A percentile compares a stretch with the other conserved stretches of the same genome.
Evolutionary conservation across 148 eudicot genomes (phyloP).

Genomic region (Dysphania ambrosioides): DNA sequence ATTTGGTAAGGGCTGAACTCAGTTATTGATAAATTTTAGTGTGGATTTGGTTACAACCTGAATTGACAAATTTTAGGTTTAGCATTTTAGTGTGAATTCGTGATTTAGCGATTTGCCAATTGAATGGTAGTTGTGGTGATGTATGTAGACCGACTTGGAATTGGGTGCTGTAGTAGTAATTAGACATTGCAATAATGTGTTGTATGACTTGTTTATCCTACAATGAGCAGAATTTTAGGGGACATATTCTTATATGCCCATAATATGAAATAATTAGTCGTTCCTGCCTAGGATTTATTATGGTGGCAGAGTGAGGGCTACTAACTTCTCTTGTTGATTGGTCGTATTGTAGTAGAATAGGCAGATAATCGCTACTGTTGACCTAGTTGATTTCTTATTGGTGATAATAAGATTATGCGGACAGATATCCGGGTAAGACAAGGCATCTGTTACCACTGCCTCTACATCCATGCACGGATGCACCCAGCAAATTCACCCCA

Average conservation of each 20-base stretch:
- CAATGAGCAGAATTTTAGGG: neutral
- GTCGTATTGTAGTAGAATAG: neutral
- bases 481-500: constrained; percentile 33
- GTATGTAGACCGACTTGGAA: no score
- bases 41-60: no score
- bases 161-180: no score
- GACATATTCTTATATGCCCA: neutral
- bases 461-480: constrained; percentile 20
- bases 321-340: neutral
- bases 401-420: constrained; percentile 15
- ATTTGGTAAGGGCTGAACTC: no score
- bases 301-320: neutral
- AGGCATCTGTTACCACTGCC: constrained; percentile 26
- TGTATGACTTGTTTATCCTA: neutral
- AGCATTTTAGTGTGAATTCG: no score
- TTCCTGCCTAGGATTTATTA: neutral
- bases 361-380: neutral
- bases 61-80: no score
- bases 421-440: constrained; percentile 91
- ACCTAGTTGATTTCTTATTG: neutral
- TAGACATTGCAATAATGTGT: no score
- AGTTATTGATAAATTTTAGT: no score
- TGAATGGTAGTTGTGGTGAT: no score
- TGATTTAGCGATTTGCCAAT: no score
- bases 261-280: neutral